Conservation (phyloP, 2,329 filamentous ascomycete species). For the Phoma sp. region DNA sequence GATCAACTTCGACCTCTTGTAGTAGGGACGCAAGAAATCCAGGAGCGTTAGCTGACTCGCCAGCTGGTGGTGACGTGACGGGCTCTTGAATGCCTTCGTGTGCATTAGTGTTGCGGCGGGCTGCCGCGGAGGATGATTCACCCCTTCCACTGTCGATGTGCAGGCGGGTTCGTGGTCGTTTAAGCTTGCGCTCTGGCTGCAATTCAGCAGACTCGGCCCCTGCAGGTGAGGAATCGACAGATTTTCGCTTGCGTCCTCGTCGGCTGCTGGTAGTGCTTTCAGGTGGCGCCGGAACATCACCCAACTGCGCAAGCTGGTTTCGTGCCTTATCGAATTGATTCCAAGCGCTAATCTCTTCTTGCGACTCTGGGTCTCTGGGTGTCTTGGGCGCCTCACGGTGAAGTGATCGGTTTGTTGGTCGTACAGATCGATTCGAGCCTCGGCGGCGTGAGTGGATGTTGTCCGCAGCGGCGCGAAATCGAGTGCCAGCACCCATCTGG, state of each 20-base stretch:
- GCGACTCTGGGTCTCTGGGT: constrained; percentile 70
- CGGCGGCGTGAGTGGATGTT: constrained; percentile 56
- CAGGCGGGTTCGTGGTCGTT: constrained; percentile 81
- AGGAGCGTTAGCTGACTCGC: constrained; percentile 57
- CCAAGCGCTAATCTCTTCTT: constrained; percentile 86
- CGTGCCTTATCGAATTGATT: constrained; percentile 86
- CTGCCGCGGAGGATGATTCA: constrained; percentile 47
- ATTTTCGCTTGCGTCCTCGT: constrained; percentile 77
- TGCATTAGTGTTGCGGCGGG: constrained; percentile 35
- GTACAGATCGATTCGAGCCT: constrained; percentile 48
- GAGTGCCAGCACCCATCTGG: constrained; percentile 75
- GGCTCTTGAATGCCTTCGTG: constrained; percentile 27
- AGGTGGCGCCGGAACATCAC: constrained; percentile 26
- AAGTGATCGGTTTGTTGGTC: constrained; percentile 40
- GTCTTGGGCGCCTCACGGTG: constrained; percentile 48
- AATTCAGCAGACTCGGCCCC: constrained; percentile 67
- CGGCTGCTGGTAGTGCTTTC: constrained; percentile 42
- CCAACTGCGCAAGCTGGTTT: constrained; percentile 56
- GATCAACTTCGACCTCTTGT: constrained; percentile 77
- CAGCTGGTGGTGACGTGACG: constrained; percentile 27
- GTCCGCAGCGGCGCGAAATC: constrained; percentile 73
- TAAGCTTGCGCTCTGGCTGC: constrained; percentile 78
- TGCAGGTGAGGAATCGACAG: constrained; percentile 72
- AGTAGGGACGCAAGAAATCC: constrained; percentile 87
- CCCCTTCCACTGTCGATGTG: constrained; percentile 60